phyloP scores from a whole-genome alignment of 2,329 filamentous ascomycete genomes.

The Simplicillium sp. region DNA sequence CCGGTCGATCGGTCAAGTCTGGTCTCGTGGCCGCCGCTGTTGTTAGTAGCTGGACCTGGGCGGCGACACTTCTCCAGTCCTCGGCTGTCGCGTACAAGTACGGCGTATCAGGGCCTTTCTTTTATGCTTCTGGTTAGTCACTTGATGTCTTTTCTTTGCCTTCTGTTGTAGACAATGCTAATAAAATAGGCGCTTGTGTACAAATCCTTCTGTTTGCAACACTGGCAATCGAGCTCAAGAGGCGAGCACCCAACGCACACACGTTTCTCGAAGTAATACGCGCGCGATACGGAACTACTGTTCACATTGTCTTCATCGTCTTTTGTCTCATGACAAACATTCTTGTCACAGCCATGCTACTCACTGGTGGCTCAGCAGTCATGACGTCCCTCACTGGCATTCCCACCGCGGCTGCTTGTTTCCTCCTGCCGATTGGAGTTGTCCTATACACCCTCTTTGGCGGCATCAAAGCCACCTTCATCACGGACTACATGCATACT shows the following conservation, averaged over 20 bases:
- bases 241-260: conserved; percentile 79
- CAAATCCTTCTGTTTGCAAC: conserved; percentile 88
- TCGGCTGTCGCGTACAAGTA: conserved; percentile 78
- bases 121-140: conserved; percentile 51
- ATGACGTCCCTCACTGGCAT: conserved; percentile 33
- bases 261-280: conserved; percentile 75
- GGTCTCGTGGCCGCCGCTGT: conserved; percentile 82
- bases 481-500: conserved; percentile 81
- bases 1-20: conserved; percentile 79
- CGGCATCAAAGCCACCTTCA: conserved; percentile 79
- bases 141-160: conserved; percentile 1
- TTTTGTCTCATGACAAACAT: conserved; percentile 82
- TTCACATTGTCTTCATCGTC: conserved; percentile 71
- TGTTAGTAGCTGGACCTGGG: conserved; percentile 93
- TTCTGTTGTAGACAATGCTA: too few relatives aligned
- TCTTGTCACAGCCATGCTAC: conserved; percentile 78
- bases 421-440: conserved; percentile 72
- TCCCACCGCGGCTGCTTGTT: conserved; percentile 69
- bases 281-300: conserved; percentile 62
- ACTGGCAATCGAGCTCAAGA: conserved; percentile 81
- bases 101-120: conserved; percentile 51
- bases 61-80: conserved; percentile 70
- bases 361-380: conserved; percentile 66
- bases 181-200: conserved; percentile 74
- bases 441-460: conserved; percentile 69